Base-by-base conservation (phyloP, 176 grass and related monocot species). In the Rhynchospora pubera region DNA sequence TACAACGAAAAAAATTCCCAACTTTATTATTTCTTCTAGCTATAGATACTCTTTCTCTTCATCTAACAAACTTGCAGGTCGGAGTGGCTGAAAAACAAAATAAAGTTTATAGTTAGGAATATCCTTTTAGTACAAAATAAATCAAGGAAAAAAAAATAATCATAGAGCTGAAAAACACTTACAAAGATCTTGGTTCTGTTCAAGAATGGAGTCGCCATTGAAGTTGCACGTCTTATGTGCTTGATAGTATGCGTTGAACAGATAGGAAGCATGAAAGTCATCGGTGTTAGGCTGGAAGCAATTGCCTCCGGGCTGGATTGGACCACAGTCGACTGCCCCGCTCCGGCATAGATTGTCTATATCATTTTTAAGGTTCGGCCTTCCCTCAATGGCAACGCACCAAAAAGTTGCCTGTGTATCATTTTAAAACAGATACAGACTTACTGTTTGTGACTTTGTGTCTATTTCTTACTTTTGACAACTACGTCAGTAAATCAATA, bases 171-270 rank as follows among this genome's bases (percentile, higher is more conserved):
- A 44, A 43, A 70, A 44, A 52, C 12, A 53, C 94, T 97, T 91
- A 97, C 94, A 94, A 6, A 90, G 91, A 73, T 97, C 94, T 0
- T 68, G 81, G 56, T 48, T 92, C 59, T 86, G 90, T 64, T 64
- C 52, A 61, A 92, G 7, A 16, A 83, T 82, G 70, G 92, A 90
- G 46, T 90, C 92, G 82, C 94, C 92, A 62, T 91, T 90, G 67
- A 97, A 97, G 79, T 97, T 90, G 79, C 94, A 97, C 9, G 53
- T 26, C 28, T 90, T 91, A 56, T 92, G 85, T 85, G 90, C 94
- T 83, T 92, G 92, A 87, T 94, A 97, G 83, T 97, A 97, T 79
- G 89, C 85, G 77, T 97, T 97, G 94, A 97, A 97, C 11, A 92
- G 86, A 65, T 81, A 92, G 32, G 94, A 94, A 0, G 92, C 94